Evolutionary conservation across 139 green algal species (phyloP).

Genomic region (Chlamydomonas sp.): DNA sequence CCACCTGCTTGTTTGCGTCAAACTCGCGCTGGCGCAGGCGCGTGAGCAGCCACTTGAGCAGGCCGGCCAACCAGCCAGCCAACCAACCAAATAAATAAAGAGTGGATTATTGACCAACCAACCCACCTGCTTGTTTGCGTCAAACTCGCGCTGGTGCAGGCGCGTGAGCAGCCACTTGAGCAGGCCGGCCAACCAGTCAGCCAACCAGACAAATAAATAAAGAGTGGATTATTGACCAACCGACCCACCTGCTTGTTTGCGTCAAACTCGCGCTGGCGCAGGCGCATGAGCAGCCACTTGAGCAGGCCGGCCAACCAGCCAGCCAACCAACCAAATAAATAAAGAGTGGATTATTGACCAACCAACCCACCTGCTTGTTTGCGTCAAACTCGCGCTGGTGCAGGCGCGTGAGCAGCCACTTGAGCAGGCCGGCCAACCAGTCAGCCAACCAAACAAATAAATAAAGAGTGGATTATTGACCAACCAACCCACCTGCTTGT

Average conservation of each 20-base stretch:
- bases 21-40: conserved; percentile 58
- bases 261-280: conserved; percentile 58
- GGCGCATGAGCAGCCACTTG: conserved; percentile 76
- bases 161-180: conserved; percentile 82
- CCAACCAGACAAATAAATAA: too few relatives aligned
- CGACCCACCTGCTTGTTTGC: conserved; percentile 39
- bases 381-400: conserved; percentile 48
- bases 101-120: too few relatives aligned
- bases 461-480: too few relatives aligned
- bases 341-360: too few relatives aligned
- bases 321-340: too few relatives aligned
- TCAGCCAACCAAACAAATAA: too few relatives aligned
- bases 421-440: conserved; percentile 63
- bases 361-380: conserved; percentile 43
- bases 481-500: too few relatives aligned
- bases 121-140: conserved; percentile 40
- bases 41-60: conserved; percentile 82
- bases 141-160: conserved; percentile 56
- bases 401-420: conserved; percentile 81
- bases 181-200: conserved; percentile 57
- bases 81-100: too few relatives aligned
- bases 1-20: conserved; percentile 40
- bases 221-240: too few relatives aligned
- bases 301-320: conserved; percentile 66
- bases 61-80: too few relatives aligned